A percentile compares a stretch with the other conserved stretches of the same genome.
Conservation (phyloP, 2,329 filamentous ascomycete genomes). For the Drechslera avenae region DNA sequence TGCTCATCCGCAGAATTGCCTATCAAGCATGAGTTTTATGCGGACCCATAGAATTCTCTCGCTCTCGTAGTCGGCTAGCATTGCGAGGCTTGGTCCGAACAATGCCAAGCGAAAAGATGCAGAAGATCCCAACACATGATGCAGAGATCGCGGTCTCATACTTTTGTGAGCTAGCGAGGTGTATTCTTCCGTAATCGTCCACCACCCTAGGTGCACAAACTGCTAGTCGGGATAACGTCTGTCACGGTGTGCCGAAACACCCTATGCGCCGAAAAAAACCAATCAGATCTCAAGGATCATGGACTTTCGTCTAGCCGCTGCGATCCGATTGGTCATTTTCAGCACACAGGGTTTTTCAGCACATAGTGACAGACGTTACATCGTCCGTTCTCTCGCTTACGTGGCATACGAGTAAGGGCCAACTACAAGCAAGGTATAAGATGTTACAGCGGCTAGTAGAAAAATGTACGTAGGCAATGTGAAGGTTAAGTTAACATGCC, state of each 20-base stretch:
- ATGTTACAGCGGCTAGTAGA: neutral
- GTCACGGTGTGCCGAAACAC: too few species aligned
- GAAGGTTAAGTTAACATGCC: neutral
- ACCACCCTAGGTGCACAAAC: slow-evolving; percentile 1
- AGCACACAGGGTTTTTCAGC: too few species aligned
- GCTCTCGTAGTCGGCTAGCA: neutral
- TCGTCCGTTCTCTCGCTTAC: neutral
- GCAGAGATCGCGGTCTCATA: neutral
- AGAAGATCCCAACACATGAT: slow-evolving; percentile 1
- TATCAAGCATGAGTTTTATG: neutral
- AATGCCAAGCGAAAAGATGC: neutral
- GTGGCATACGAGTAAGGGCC: neutral
- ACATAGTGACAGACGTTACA: too few species aligned
- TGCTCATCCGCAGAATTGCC: neutral
- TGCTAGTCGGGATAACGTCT: neutral
- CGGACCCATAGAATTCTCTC: neutral
- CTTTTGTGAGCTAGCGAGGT: slow-evolving; percentile 1
- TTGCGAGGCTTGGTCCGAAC: neutral
- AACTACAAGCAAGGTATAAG: neutral
- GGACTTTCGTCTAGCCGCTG: too few species aligned
- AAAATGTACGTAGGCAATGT: neutral
- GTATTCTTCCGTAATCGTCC: slow-evolving; percentile 1
- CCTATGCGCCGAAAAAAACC: too few species aligned
- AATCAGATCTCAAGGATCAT: too few species aligned
- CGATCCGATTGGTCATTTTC: too few species aligned